phyloP scores from a whole-genome alignment of 2,329 filamentous ascomycete genomes.

The Cyphellophora europaea region DNA sequence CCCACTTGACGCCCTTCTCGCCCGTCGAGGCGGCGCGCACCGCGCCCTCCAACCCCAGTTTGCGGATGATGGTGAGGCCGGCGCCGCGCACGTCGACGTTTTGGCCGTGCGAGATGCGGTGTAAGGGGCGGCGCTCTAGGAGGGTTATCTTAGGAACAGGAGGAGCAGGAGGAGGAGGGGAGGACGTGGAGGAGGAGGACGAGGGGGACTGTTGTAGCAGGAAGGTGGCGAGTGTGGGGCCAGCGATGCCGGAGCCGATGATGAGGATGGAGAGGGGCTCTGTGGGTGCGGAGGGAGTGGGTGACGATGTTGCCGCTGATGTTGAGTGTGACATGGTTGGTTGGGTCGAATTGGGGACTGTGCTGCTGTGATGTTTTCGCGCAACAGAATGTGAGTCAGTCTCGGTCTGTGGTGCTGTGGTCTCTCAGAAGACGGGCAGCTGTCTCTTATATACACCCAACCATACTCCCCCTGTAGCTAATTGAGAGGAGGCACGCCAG shows the following conservation, averaged over 20 bases:
- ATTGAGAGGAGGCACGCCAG: too few species aligned
- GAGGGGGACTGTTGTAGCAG: constrained; percentile 2
- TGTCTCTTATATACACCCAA: too few species aligned
- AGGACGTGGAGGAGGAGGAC: neutral
- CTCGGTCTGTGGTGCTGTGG: too few species aligned
- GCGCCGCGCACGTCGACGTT: constrained; percentile 47
- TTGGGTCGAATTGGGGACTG: too few species aligned
- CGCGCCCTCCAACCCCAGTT: constrained; percentile 41
- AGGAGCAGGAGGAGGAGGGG: neutral
- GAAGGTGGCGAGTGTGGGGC: constrained; percentile 33
- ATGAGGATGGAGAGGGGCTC: constrained; percentile 38
- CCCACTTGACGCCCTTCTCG: constrained; percentile 27
- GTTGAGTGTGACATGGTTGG: too few species aligned
- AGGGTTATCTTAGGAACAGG: constrained; percentile 18
- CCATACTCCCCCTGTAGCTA: too few species aligned
- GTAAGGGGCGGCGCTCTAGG: constrained; percentile 22
- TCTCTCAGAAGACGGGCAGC: too few species aligned
- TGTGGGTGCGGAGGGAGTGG: constrained; percentile 38
- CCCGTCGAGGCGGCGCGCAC: constrained; percentile 31
- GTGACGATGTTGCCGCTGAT: too few species aligned
- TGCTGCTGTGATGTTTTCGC: too few species aligned
- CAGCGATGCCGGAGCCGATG: constrained; percentile 30
- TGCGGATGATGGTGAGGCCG: constrained; percentile 40
- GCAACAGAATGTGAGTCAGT: too few species aligned
- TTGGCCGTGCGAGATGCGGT: constrained; percentile 40